These are phyloP conservation scores for Hyphochytrium catenoides DNA, from an alignment of 352 stramenopile species.

Conservation along the genomic window DNA sequence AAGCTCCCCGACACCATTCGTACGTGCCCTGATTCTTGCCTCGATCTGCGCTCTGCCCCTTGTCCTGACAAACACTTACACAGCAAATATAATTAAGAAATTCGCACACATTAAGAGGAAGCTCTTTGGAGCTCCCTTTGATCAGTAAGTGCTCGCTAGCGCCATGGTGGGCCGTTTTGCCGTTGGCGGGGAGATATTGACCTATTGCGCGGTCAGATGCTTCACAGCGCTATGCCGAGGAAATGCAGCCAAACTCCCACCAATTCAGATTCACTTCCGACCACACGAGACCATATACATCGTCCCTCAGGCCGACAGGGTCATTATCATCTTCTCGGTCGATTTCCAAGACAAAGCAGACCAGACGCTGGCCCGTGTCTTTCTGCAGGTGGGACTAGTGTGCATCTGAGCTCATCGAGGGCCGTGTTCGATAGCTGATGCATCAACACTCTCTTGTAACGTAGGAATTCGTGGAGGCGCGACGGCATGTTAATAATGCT, in stretches of 20 bases:
- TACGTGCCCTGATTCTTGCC: slow-evolving; percentile 10
- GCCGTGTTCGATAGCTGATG: background rate
- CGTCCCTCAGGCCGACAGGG: slow-evolving; percentile 50
- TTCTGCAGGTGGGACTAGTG: slow-evolving; percentile 31
- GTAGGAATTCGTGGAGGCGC: slow-evolving; percentile 74
- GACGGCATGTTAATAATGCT: slow-evolving; percentile 74
- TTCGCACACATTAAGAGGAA: slow-evolving; percentile 54
- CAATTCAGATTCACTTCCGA: slow-evolving; percentile 57
- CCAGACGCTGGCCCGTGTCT: slow-evolving; percentile 62
- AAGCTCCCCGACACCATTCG: slow-evolving; percentile 31
- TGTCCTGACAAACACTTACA: background rate
- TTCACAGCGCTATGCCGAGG: slow-evolving; percentile 43
- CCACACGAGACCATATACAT: slow-evolving; percentile 60
- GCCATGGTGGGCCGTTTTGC: background rate
- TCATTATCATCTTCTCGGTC: slow-evolving; percentile 73
- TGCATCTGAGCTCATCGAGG: background rate
- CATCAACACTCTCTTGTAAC: background rate
- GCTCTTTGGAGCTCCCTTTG: slow-evolving; percentile 39
- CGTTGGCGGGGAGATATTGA: background rate
- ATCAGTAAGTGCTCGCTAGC: slow-evolving; percentile 16
- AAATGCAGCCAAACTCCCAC: slow-evolving; percentile 21
- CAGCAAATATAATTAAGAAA: slow-evolving; percentile 38
- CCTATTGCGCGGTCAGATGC: slow-evolving; percentile 13
- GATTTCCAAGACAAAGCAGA: slow-evolving; percentile 81
- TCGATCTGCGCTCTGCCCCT: background rate